These are phyloP conservation scores for Podospora pseudocomata DNA, from an alignment of 495 filamentous ascomycete species.

Conservation along the genomic window DNA sequence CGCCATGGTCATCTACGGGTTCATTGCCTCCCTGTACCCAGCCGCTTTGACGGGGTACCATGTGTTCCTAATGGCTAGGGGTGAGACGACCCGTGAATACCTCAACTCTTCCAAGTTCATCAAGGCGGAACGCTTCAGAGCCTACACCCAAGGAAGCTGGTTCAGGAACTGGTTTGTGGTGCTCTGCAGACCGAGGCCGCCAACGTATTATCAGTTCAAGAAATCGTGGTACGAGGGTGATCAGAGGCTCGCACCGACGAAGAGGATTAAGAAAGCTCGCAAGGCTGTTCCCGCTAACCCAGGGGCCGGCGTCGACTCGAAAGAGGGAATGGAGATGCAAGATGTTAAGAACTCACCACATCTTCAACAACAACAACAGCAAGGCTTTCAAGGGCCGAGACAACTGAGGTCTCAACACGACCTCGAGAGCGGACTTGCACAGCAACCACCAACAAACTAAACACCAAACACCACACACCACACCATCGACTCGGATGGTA, in stretches of 20 bases:
- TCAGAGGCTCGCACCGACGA: constrained; percentile 60
- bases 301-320: constrained; percentile 16
- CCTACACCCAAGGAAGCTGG: constrained; percentile 76
- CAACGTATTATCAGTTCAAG: constrained; percentile 90
- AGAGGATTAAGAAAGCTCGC: constrained; percentile 11
- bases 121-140: constrained; percentile 84
- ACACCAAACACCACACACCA: neutral
- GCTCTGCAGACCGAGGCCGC: constrained; percentile 75
- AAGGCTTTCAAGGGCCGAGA: neutral
- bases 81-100: constrained; percentile 94
- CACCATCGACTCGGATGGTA: neutral
- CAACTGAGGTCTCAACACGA: neutral
- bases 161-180: constrained; percentile 79
- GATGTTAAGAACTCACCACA: constrained; percentile 29
- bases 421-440: neutral
- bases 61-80: constrained; percentile 79
- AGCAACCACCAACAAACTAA: neutral
- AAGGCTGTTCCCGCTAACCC: neutral
- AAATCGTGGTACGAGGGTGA: constrained; percentile 71
- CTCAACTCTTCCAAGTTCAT: constrained; percentile 92
- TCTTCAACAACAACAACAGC: constrained; percentile 3
- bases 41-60: constrained; percentile 83
- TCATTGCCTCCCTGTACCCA: constrained; percentile 74
- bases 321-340: constrained; percentile 47
- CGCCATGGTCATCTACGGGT: constrained; percentile 81